phyloP scores from a whole-genome alignment of 2,329 filamentous ascomycete species.

The Harringtonia aguacate region DNA sequence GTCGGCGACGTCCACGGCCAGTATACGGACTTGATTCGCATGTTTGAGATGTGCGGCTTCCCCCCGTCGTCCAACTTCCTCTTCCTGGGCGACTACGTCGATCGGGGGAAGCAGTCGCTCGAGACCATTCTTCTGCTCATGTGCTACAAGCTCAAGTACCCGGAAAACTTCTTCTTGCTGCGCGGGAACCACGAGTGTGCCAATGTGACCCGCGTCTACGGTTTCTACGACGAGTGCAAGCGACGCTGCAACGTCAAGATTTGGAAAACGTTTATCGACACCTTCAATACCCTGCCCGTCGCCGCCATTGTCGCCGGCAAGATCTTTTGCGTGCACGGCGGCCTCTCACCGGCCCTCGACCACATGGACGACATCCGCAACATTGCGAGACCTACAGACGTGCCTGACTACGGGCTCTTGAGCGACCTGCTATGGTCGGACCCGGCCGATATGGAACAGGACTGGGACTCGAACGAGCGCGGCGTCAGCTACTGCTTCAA shows the following conservation, averaged over 20 bases:
- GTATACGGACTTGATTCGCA: conserved; percentile 88
- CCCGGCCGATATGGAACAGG: conserved; percentile 92
- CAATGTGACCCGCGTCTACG: conserved; percentile 90
- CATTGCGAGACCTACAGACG: conserved; percentile 90
- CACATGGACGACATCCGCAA: conserved; percentile 99
- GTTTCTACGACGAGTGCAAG: conserved; percentile 98
- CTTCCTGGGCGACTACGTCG: conserved; percentile 93
- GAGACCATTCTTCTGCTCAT: conserved; percentile 88
- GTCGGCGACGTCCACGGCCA: conserved; percentile 95
- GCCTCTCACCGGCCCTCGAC: conserved; percentile 78
- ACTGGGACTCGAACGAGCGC: conserved; percentile 96
- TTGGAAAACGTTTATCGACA: conserved; percentile 97
- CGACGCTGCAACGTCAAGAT: conserved; percentile 91
- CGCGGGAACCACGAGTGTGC: conserved; percentile 95
- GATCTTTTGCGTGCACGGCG: conserved; percentile 96
- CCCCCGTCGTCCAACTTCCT: conserved; percentile 86
- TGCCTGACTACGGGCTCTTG: conserved; percentile 89
- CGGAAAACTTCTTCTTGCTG: conserved; percentile 93
- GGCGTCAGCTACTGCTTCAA: conserved; percentile 98
- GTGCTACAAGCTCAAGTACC: conserved; percentile 95
- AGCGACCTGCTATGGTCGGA: conserved; percentile 97
- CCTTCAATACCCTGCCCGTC: conserved; percentile 91
- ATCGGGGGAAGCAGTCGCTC: conserved; percentile 88
- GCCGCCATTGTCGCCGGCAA: conserved; percentile 95
- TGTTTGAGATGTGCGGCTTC: conserved; percentile 99